phyloP scores from a whole-genome alignment of 2,329 filamentous ascomycete genomes.

The Neonectria coccinea region DNA sequence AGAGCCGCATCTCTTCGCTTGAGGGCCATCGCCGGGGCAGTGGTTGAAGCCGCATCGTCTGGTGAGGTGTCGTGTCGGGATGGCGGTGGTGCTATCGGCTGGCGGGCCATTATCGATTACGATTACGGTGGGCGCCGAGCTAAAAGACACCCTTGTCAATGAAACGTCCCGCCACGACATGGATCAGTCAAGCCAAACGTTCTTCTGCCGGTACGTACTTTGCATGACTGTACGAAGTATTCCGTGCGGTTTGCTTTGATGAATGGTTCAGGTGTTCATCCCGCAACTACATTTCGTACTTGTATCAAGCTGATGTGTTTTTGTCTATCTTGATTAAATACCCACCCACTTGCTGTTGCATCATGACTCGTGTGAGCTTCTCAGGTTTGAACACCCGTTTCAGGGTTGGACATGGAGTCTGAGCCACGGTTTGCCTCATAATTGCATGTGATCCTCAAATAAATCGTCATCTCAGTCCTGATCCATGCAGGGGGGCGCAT shows the following conservation, averaged over 20 bases:
- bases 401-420: background rate
- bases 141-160: slow-evolving; percentile 34
- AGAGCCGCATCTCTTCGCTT: slow-evolving; percentile 78
- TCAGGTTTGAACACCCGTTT: slow-evolving; percentile 6
- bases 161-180: slow-evolving; percentile 6
- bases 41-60: slow-evolving; percentile 50
- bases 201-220: background rate
- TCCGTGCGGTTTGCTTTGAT: background rate
- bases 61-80: slow-evolving; percentile 39
- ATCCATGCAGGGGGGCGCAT: slow-evolving; percentile 17
- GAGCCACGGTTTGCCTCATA: slow-evolving; percentile 5
- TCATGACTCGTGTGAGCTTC: slow-evolving; percentile 21
- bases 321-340: background rate
- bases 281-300: background rate
- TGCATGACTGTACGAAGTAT: background rate
- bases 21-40: slow-evolving; percentile 70
- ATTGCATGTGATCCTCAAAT: slow-evolving; percentile 28
- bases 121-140: slow-evolving; percentile 40
- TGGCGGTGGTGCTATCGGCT: slow-evolving; percentile 36
- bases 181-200: slow-evolving; percentile 8
- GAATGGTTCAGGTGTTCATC: background rate
- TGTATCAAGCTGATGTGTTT: too few species aligned
- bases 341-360: background rate
- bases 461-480: slow-evolving; percentile 4
- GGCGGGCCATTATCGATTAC: slow-evolving; percentile 38